Conservation (phyloP, 192 early-diverging fungal species). For the Coemansia biformis region DNA sequence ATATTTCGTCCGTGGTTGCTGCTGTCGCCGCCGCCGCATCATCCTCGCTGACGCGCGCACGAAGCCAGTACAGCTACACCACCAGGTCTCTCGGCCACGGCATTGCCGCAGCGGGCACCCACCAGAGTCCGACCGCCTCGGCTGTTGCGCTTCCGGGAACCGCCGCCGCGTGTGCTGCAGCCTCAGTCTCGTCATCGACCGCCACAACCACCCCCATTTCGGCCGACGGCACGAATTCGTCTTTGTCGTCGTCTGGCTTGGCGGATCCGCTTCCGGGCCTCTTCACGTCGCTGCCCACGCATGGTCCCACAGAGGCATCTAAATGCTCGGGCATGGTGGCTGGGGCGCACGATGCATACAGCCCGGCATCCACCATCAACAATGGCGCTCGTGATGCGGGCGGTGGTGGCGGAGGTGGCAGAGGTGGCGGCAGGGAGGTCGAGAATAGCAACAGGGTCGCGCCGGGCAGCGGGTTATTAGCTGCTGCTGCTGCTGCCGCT, state of each 20-base stretch:
- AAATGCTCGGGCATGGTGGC: slow-evolving; percentile 35
- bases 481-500: slow-evolving; percentile 28
- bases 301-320: slow-evolving; percentile 16
- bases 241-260: not conserved
- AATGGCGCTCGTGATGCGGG: not conserved
- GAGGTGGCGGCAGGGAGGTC: not conserved
- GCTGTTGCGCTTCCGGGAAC: slow-evolving; percentile 32
- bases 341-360: slow-evolving; percentile 7
- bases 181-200: slow-evolving; percentile 3
- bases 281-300: slow-evolving; percentile 35
- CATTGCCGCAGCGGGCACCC: slow-evolving; percentile 5
- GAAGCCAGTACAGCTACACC: slow-evolving; percentile 16
- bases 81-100: no score
- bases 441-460: slow-evolving; percentile 1
- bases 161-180: no score
- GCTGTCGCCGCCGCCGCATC: slow-evolving; percentile 33
- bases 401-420: not conserved
- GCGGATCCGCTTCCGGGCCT: slow-evolving; percentile 37
- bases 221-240: not conserved
- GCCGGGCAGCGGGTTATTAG: slow-evolving; percentile 18
- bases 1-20: slow-evolving; percentile 36
- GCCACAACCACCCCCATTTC: slow-evolving; percentile 17
- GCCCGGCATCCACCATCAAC: slow-evolving; percentile 2
- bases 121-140: slow-evolving; percentile 34
- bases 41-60: slow-evolving; percentile 9